Evolutionary conservation across 495 filamentous ascomycete species (phyloP).

Genomic region (Podospora appendiculata): DNA sequence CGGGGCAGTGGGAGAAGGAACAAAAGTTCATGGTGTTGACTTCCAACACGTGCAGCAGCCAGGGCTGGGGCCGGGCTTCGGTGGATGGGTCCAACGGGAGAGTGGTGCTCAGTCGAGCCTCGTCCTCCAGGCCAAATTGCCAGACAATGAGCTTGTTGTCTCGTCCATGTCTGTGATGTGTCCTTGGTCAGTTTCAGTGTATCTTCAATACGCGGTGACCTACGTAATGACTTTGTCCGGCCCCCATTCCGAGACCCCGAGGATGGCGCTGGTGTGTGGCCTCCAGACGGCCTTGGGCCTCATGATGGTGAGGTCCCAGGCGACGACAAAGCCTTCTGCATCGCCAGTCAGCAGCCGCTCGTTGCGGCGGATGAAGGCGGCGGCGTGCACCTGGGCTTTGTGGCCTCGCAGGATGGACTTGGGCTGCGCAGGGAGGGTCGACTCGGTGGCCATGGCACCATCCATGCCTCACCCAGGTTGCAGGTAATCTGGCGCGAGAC

Average conservation of each 20-base stretch:
- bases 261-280: slow-evolving; percentile 70
- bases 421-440: slow-evolving; percentile 55
- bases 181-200: neutral
- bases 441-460: slow-evolving; percentile 17
- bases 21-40: slow-evolving; percentile 97
- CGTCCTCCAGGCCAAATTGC: slow-evolving; percentile 60
- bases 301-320: slow-evolving; percentile 80
- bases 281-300: slow-evolving; percentile 81
- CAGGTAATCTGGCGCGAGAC: too few relatives aligned
- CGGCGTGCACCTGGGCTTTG: slow-evolving; percentile 67
- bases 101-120: slow-evolving; percentile 53
- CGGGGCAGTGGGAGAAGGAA: slow-evolving; percentile 62
- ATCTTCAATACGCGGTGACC: slow-evolving; percentile 21
- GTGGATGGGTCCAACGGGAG: slow-evolving; percentile 56
- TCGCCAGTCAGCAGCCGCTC: slow-evolving; percentile 78
- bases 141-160: slow-evolving; percentile 84
- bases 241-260: slow-evolving; percentile 66
- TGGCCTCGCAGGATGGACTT: slow-evolving; percentile 86
- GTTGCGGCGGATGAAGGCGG: slow-evolving; percentile 65
- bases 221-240: slow-evolving; percentile 65
- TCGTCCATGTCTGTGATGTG: slow-evolving; percentile 55
- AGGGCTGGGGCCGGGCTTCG: slow-evolving; percentile 55
- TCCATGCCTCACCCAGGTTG: too few relatives aligned
- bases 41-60: slow-evolving; percentile 73
- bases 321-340: slow-evolving; percentile 78